Evolutionary conservation across 257 asterid species (phyloP).

Genomic region (Plantago major): DNA sequence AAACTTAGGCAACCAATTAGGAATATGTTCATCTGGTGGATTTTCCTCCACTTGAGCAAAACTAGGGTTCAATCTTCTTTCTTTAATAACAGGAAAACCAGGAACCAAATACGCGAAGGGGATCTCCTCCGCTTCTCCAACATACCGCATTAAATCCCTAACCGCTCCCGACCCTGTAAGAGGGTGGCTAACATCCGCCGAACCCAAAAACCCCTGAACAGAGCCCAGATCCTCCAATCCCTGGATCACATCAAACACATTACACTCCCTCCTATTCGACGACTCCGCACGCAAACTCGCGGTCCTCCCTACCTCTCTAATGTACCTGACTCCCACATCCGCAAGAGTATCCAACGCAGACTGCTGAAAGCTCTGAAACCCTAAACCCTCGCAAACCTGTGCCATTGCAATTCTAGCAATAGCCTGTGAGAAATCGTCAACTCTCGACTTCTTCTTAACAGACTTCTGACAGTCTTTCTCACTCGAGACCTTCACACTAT

Average conservation of each 20-base stretch:
- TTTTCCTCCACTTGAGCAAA: slow-evolving; percentile 41
- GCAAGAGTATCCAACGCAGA: slow-evolving; percentile 64
- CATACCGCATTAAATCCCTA: slow-evolving; percentile 42
- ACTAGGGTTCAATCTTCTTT: slow-evolving; percentile 34
- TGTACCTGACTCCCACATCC: slow-evolving; percentile 65
- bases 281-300: slow-evolving; percentile 49
- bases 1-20: slow-evolving; percentile 63
- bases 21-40: slow-evolving; percentile 54
- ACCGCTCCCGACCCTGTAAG: slow-evolving; percentile 53
- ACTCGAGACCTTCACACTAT: slow-evolving; percentile 35
- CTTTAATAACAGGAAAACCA: slow-evolving; percentile 55
- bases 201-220: slow-evolving; percentile 40
- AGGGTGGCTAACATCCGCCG: slow-evolving; percentile 47
- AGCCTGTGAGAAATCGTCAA: slow-evolving; percentile 47
- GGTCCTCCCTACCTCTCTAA: slow-evolving; percentile 49
- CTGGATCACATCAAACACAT: slow-evolving; percentile 66
- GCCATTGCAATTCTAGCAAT: slow-evolving; percentile 44
- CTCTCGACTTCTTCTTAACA: slow-evolving; percentile 26
- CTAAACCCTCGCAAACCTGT: slow-evolving; percentile 52
- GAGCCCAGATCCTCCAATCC: slow-evolving; percentile 63
- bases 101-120: slow-evolving; percentile 64
- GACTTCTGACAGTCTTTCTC: slow-evolving; percentile 29
- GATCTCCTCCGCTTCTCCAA: slow-evolving; percentile 52
- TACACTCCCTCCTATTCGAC: slow-evolving; percentile 60
- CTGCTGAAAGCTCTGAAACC: slow-evolving; percentile 75